Base-by-base conservation (phyloP, 176 grass and related monocot genomes). In the Juncus inflexus region DNA sequence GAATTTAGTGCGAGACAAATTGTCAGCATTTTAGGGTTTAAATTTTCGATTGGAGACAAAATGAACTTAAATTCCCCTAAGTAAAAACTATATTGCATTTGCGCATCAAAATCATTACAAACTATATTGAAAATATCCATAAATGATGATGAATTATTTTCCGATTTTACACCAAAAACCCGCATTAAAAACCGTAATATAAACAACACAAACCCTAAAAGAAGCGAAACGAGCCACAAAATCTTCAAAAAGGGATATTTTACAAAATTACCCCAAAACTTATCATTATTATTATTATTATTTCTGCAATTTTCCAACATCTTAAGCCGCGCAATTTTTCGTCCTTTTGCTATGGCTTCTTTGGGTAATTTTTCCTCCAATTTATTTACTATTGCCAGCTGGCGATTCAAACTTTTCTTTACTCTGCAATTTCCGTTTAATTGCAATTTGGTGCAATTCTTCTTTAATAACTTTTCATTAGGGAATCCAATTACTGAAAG, bases 291-390 rank as follows among this genome's bases (percentile, higher is more conserved):
- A 47, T 47, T 47, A 77, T 52, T 50, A 67, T 55, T 66, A 14
- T 62, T 37, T 51, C 41, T 70, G 61, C 43, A 78, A 14, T 51
- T 8, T 3, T 64, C 60, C 51, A 51, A 71, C 60, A 40, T 50
- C 72, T 80, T 85, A 50, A 72, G 74, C 55, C 84, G 89, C 62
- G 84, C 89, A 62, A 75, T 80, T 56, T 75, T 16, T 1, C 89
- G 78, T 55, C 81, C 84, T 74, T 80, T 84, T 52, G 84, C 89
- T 66, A 94, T 78, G 74, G 79, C 72, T 74, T 94, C 84, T 50
- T 61, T 55, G 42, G 89, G 81, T 66, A 94, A 75, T 77, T 80
- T 88, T 63, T 85, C 81, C 64, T 94, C 89, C 63, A 94, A 61
- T 55, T 75, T 60, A 59, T n/a, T 70, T 66, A 88, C 70, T 70